These are phyloP conservation scores for Ampelocalamus luodianensis DNA, from an alignment of 176 grass and related monocot genomes.

Conservation along the genomic window DNA sequence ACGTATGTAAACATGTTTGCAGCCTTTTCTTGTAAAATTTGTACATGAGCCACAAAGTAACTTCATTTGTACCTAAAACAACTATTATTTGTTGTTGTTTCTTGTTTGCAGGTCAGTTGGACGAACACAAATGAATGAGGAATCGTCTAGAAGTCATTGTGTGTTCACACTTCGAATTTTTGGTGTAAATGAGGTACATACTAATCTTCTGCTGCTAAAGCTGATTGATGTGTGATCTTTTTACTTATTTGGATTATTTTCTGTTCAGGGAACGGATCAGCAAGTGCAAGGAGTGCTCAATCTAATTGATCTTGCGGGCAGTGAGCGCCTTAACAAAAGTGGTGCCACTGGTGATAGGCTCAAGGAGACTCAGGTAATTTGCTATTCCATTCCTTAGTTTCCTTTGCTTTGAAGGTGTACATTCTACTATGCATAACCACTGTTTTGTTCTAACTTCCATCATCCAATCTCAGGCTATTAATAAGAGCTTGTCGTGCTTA, in stretches of 20 bases:
- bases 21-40: background rate
- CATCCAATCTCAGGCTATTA: conserved; percentile 64
- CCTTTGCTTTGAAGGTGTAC: background rate
- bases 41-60: background rate
- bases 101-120: conserved; percentile 70
- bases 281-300: conserved; percentile 94
- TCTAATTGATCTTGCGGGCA: conserved; percentile 94
- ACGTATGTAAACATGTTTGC: background rate
- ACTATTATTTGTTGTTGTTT: background rate
- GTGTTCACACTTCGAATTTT: conserved; percentile 86
- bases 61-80: background rate
- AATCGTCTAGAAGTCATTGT: conserved; percentile 94
- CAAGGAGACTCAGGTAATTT: conserved; percentile 84
- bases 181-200: conserved; percentile 78
- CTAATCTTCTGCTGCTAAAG: background rate
- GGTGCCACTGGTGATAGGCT: conserved; percentile 85
- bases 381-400: background rate
- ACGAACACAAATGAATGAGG: conserved; percentile 90
- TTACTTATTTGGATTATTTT: background rate
- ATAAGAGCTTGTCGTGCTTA: conserved; percentile 89
- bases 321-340: conserved; percentile 88
- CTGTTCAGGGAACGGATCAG: conserved; percentile 76
- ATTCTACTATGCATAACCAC: background rate
- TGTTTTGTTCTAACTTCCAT: background rate
- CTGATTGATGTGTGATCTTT: background rate